Conservation (phyloP, 1,139 yeast genomes). For the Wickerhamiella pararugosa region DNA sequence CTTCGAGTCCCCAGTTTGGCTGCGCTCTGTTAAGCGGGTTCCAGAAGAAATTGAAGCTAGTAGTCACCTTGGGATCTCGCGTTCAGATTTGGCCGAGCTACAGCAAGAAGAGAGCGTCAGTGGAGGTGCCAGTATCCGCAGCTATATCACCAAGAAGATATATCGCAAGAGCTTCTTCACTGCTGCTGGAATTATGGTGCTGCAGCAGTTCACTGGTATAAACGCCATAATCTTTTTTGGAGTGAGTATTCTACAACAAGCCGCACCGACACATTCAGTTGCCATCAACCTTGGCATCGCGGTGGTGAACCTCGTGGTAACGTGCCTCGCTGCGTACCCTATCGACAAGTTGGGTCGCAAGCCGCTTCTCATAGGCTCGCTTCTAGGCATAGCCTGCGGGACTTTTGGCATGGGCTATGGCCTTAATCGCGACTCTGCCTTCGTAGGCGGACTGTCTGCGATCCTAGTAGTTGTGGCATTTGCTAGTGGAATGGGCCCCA, state of each 20-base stretch:
- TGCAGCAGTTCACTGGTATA: constrained; percentile 88
- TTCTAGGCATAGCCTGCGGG: constrained; percentile 52
- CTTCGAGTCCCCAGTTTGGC: constrained; percentile 82
- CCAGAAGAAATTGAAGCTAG: too few species aligned
- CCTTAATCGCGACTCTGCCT: constrained; percentile 35
- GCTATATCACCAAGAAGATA: constrained; percentile 33
- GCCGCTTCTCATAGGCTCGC: constrained; percentile 51
- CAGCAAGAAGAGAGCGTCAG: too few species aligned
- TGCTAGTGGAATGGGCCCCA: constrained; percentile 89
- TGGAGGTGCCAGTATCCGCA: background rate
- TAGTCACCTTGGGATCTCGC: too few species aligned
- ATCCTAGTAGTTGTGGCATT: constrained; percentile 65
- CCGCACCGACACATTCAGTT: constrained; percentile 58
- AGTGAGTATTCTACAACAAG: constrained; percentile 55
- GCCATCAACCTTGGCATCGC: constrained; percentile 63
- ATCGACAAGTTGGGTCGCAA: constrained; percentile 68
- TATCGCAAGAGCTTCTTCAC: constrained; percentile 47
- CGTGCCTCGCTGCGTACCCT: constrained; percentile 53
- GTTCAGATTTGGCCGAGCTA: too few species aligned
- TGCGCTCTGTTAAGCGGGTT: too few species aligned
- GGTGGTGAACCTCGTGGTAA: constrained; percentile 52
- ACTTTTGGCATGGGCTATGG: constrained; percentile 55
- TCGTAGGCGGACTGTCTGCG: constrained; percentile 49
- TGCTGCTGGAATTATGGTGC: constrained; percentile 60
- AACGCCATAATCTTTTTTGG: constrained; percentile 89